Conservation (phyloP, 108 stramenopile species). For the Fragilariopsis cylindrus region DNA sequence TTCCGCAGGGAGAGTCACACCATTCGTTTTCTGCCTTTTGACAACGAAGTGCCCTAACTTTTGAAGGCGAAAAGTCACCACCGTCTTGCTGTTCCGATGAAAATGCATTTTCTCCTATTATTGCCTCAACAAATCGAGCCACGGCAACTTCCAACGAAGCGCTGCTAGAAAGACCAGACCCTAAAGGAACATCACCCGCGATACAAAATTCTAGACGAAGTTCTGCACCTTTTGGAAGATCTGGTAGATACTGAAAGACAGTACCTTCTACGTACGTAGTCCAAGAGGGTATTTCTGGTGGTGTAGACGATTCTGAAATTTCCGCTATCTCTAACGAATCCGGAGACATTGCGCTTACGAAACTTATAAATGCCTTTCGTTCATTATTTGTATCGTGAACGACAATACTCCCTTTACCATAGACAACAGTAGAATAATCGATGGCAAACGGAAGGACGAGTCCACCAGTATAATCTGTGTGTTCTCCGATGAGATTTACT, state of each 20-base stretch:
- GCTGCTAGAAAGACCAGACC: constrained; percentile 78
- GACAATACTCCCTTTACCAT: constrained; percentile 52
- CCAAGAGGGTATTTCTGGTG: constrained; percentile 67
- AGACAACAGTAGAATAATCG: constrained; percentile 71
- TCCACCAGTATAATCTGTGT: constrained; percentile 96
- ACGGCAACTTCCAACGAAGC: constrained; percentile 82
- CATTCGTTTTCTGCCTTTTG: constrained; percentile 93
- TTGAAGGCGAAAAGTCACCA: constrained; percentile 10
- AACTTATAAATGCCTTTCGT: constrained; percentile 23
- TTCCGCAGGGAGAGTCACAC: constrained; percentile 88
- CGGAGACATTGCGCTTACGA: constrained; percentile 55
- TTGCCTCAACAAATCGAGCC: constrained; percentile 68
- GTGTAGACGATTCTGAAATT: constrained; percentile 46
- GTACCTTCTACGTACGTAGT: constrained; percentile 92
- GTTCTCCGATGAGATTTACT: constrained; percentile 94
- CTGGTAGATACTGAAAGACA: constrained; percentile 80
- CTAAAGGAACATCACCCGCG: constrained; percentile 89
- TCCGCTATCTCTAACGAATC: constrained; percentile 39
- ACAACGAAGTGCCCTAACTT: constrained; percentile 75
- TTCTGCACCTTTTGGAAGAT: constrained; percentile 43
- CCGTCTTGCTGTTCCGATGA: constrained; percentile 27
- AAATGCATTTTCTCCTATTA: constrained; percentile 62
- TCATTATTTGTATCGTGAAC: background rate
- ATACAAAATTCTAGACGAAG: constrained; percentile 66
- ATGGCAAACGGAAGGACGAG: constrained; percentile 94